phyloP scores from a whole-genome alignment of 768 basidiomycete species.

The Leucosporidium creatinivorum region DNA sequence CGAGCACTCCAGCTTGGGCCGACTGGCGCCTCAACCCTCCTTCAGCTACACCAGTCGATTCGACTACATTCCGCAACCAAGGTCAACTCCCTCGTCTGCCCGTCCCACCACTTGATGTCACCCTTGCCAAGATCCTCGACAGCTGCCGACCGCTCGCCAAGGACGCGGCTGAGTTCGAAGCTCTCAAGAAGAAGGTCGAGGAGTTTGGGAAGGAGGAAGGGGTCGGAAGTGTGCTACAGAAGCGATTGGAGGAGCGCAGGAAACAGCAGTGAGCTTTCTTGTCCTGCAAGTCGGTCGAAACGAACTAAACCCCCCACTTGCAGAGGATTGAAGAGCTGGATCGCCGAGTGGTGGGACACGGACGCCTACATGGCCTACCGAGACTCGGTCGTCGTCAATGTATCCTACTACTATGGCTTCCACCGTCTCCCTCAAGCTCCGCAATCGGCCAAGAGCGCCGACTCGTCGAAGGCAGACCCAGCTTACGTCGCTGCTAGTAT shows the following conservation, averaged over 20 bases:
- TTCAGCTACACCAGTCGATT: neutral
- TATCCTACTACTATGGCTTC: constrained; percentile 74
- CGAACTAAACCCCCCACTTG: neutral
- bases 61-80: constrained; percentile 36
- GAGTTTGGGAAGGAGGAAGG: constrained; percentile 50
- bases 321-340: constrained; percentile 56
- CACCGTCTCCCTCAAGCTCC: constrained; percentile 22
- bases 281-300: neutral
- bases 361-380: constrained; percentile 54
- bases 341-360: constrained; percentile 96
- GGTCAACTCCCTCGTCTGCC: constrained; percentile 53
- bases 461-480: constrained; percentile 40
- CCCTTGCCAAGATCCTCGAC: constrained; percentile 78
- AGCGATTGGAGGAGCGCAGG: constrained; percentile 65
- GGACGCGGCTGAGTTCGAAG: constrained; percentile 52
- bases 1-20: constrained; percentile 4
- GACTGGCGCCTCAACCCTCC: constrained; percentile 23
- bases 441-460: neutral
- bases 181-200: constrained; percentile 8
- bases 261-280: constrained; percentile 40
- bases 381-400: constrained; percentile 84
- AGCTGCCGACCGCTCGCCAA: constrained; percentile 68
- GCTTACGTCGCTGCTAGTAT: constrained; percentile 71
- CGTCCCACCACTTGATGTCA: constrained; percentile 71
- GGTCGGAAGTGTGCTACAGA: constrained; percentile 62